Evolutionary conservation across 345 rosid species (phyloP).

Genomic region (Eucalyptus virginea): DNA sequence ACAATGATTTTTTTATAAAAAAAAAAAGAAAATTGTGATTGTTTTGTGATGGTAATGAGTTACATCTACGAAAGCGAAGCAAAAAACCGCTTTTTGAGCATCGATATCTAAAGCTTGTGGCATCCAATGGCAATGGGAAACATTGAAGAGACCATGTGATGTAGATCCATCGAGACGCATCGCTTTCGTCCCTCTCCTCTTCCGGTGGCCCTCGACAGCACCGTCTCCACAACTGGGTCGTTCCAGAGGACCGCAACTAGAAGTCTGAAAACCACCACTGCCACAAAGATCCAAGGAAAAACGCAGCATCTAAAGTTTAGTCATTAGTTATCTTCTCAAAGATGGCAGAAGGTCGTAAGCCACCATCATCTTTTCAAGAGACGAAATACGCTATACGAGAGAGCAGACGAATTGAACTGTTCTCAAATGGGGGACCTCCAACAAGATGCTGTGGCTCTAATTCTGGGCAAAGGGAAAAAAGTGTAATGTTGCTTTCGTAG

Average conservation of each 20-base stretch:
- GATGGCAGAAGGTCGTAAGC: background rate
- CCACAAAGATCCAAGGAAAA: background rate
- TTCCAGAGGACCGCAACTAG: constrained; percentile 1
- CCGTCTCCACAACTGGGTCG: background rate
- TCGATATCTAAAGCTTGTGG: background rate
- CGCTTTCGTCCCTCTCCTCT: background rate
- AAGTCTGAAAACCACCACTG: background rate
- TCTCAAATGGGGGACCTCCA: constrained; percentile 1
- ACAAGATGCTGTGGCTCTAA: background rate
- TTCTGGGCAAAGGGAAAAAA: background rate
- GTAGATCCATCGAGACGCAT: background rate
- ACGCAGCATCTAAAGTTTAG: background rate
- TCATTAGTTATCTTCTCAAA: background rate
- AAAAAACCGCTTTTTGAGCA: background rate
- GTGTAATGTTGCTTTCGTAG: background rate
- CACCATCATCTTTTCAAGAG: background rate
- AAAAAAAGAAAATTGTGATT: background rate
- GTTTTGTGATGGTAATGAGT: background rate
- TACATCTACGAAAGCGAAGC: background rate
- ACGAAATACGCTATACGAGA: background rate
- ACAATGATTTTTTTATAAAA: background rate
- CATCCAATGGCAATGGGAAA: background rate
- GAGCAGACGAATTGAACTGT: background rate
- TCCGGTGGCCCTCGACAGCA: constrained; percentile 3
- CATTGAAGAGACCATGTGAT: background rate